Base-by-base conservation (phyloP, 2,329 filamentous ascomycete genomes). In the Xylaria sp. region DNA sequence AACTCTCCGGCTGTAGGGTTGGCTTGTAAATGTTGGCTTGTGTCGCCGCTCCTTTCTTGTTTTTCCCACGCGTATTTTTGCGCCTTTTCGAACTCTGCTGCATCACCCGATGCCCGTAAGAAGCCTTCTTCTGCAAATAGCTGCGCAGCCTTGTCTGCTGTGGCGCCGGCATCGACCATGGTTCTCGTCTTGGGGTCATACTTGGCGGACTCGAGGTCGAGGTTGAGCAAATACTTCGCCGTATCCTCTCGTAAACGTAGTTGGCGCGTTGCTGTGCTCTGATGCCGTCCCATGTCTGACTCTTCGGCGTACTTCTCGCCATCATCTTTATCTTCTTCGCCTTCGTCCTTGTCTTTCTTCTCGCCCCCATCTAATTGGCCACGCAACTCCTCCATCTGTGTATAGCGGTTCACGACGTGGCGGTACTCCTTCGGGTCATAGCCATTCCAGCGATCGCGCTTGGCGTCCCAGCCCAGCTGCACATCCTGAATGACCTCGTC, bases 381-480 rank as follows among this genome's bases (percentile, higher is more conserved):
- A n/a, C 86, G 82, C 70, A 98, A 82, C 72, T 91, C 89, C 78
- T 98, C 95, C 79, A 98, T 84, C 77, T 95, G 89, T 70, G 96
- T 91, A 80, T 92, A 97, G 74, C 97, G 93, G 59, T 97, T 90
- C 48, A 98, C 90, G n/a, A 98, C 93, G 69, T 88, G 85, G 68
- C 89, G 86, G 79, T 97, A 98, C 79, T 98, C 93, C 72, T 88
- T 89, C 0, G 94, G 85, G 79, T 98, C 94, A 80, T 97, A 99
- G n/a, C 95, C 95, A 78, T 98, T 98, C 95, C 96, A 99, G 51
- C 95, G 89, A 82, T 99, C 96, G 74, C 96, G 88, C 84, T 99
- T 99, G 24, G 96, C 96, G 80, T 99, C 97, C 93, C 95, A 99
- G 3, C 94, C 93, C 56, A 98, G 83, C 54, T 92, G 89, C 17